Base-by-base conservation (phyloP, 2,329 filamentous ascomycete species). In the Massarina eburnea region DNA sequence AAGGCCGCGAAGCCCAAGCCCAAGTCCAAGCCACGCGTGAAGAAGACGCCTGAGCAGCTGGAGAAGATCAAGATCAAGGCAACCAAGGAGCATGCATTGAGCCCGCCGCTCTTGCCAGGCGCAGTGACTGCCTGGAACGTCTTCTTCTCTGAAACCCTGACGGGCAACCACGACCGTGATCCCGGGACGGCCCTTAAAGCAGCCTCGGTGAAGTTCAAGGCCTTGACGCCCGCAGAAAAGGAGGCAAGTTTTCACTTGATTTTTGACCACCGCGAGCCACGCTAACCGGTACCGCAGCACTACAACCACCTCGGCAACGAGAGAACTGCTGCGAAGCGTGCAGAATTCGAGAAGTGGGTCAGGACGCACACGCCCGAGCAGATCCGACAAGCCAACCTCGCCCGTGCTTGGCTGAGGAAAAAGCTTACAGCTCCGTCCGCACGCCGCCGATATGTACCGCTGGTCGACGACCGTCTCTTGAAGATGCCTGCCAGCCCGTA, bases 341-440 rank as follows among this genome's bases (percentile, higher is more conserved):
- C 69, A 17, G 71, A 70, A 12, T 78, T 77, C 59, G 70, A 77
- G 22, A 61, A 73, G 47, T 88, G 81, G 80, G 64, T 87, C 17
- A 63, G 76, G 24, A 68, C 65, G 3, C 67, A 83, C 58, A 80
- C 80, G 1, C 76, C 80, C 8, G 70, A 79, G 4, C 64, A 84
- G 58, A 85, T 88, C 55, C 71, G 71, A 36, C 47, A 72, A 3
- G 84, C 84, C 45, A 88, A 88, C 62, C 59, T 53, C 9, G 84
- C 84, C 9, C 80, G 84, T 29, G 47, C 30, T 1, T 9, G 34
- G 4, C 55, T 79, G 15, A 61, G 62, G 9, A 59, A 47, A n/a
- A 59, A 50, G 33, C 39, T 49, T 7, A 22, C 4, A 3, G 17
- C 9, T 9, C 17, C 17, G 3, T 12, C 17, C 15, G 3, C 4